Evolutionary conservation across 441 rosid species (phyloP), one percentile per base, ranked within the genome.

Genomic region (Croton setiger): DNA sequence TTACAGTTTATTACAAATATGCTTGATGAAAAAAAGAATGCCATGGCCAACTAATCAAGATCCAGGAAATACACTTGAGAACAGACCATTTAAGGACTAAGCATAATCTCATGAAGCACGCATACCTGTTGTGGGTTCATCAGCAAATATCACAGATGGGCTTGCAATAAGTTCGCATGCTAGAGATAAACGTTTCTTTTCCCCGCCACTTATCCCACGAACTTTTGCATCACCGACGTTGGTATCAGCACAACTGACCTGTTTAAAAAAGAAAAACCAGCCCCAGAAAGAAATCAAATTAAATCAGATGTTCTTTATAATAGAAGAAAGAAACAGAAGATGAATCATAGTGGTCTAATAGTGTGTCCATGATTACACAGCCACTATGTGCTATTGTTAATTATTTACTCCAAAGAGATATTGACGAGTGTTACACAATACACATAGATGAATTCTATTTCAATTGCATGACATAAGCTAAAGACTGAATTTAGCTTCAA

Each of bases 141-240:
- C 99, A 17, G 97, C 96, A 83, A 90, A 94, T 75, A 94, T 86
- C 60, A 94, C 94, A 58, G 99, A 90, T 59, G 99, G 99, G 64
- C 99, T 94, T 55, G 99, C 97, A 49, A 94, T 94, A 70, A 94
- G 87, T 85, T 94, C 99, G 74, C 97, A 94, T 0, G 97, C 99
- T 62, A 91, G 75, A 0, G 97, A 84, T 23, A 94, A 77, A 17
- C 96, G 93, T 72, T 94, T 94, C 85, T 85, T 94, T 78, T 94
- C 98, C 72, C 98, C 98, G 18, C 98, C 98, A 69, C 98, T 94
- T 74, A 91, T 86, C 71, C 98, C 98, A 71, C 96, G 96, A 72
- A 87, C 92, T 82, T 91, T 91, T 72, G 96, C 91, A 86, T 94
- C 98, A 54, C 98, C 98, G 64, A 94, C 92, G 74, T 70, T 83